Percentiles rank a stretch among this genome's conserved stretches.
phyloP scores from a whole-genome alignment of 2,329 filamentous ascomycete genomes.

The Apiospora rasikravindrae region DNA sequence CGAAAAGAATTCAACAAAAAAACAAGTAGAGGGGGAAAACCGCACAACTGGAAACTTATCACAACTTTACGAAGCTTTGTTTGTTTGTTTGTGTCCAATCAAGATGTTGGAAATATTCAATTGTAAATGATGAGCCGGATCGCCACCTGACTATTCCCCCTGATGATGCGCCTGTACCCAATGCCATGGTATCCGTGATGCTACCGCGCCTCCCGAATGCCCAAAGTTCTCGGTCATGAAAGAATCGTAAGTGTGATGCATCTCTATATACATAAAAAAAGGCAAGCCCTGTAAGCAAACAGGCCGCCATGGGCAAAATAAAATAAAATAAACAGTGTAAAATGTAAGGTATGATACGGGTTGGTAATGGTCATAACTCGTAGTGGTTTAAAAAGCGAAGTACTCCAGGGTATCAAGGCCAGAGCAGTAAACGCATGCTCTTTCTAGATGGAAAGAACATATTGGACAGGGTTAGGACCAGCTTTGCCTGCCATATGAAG shows the following conservation, averaged over 20 bases:
- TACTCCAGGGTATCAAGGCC: background rate
- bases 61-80: background rate
- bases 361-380: conserved; percentile 10
- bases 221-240: conserved; percentile 10
- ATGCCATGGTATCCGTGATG: conserved; percentile 26
- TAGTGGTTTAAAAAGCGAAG: background rate
- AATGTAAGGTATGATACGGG: conserved; percentile 1
- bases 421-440: background rate
- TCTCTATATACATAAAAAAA: conserved; percentile 17
- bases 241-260: conserved; percentile 18
- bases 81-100: conserved; percentile 1
- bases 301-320: conserved; percentile 25
- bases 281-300: background rate
- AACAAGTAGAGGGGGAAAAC: too few relatives aligned
- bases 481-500: conserved; percentile 84
- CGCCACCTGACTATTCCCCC: conserved; percentile 23
- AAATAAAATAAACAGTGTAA: conserved; percentile 21
- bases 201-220: conserved; percentile 18
- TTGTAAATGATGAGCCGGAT: conserved; percentile 24
- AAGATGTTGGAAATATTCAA: conserved; percentile 20
- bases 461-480: conserved; percentile 67
- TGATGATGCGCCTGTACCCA: conserved; percentile 10
- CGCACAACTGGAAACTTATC: background rate
- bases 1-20: too few relatives aligned
- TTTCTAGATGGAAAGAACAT: conserved; percentile 74